Evolutionary conservation across 768 basidiomycete species (phyloP), one percentile per base, ranked within the genome.

Genomic region (Leucocoprinus birnbaumii): DNA sequence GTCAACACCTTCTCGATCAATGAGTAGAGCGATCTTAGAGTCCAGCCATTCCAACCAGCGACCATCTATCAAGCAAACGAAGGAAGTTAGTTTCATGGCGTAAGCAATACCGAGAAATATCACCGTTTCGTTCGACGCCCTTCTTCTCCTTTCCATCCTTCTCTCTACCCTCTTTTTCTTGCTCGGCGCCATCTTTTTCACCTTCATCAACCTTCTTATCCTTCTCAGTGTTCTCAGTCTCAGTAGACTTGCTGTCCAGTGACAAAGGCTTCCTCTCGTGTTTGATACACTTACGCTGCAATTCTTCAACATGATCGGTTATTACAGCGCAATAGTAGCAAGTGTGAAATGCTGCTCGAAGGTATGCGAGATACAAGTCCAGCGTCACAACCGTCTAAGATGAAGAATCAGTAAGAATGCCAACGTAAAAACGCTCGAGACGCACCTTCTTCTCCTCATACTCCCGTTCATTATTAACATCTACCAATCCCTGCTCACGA

Each of bases 241-340:
- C 83, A 43, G 73, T 77, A 48, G 79, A 77, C 66, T 80, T 83
- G 68, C 87, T 86, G 61, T 87, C 84, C 62, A 80, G 63, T 55
- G 77, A 71, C 63, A 87, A 65, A 38, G 89, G 83, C 68, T 86
- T 87, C 72, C 96, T 83, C 60, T 89, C 78, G 74, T 99, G 97
- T 75, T 86, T 86, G 63, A 97, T 76, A 79, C 96, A 98, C 75
- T 94, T 93, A 68, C 93, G 84, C 71, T 94, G 87, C 64, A 99
- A 80, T 77, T 97, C 94, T 74, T 99, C 97, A 70, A 89, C 73
- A 75, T 94, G 94, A 74, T 96, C 89, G 68, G 87, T 89, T 62
- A 91, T 83, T 67, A 92, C 86, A 63, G 89, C 87, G 79, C 97
- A 99, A 75, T 99, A 99, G 74, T 96, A 99, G 83, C 97, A 97